Evolutionary conservation across 371 early-diverging fungal species (phyloP), one percentile per base, ranked within the genome.

Genomic region (Mucor plumbeus): DNA sequence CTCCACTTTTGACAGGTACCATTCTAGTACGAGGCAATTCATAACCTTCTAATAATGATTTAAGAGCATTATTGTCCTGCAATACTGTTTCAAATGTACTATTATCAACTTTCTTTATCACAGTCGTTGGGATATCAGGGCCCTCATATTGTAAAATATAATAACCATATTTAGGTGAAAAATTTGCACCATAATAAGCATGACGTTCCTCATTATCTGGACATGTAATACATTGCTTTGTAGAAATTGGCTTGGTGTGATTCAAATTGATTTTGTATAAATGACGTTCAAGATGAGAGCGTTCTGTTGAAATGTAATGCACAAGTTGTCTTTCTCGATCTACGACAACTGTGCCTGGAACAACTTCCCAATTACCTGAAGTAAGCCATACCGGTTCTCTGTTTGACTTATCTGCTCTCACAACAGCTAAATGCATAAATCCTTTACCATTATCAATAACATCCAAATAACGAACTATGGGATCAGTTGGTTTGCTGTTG

Each of bases 61-160:
- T 76, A 0, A 91, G 75, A 0, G 47, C 55, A 5, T 65, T 17
- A 66, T 93, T 93, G 59, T 90, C 80, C 55, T 80, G 78, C n/a
- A 93, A 65, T 4, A 87, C 77, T 0, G 55, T 71, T 63, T 80
- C 84, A 67, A 90, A 89, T 17, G 67, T 69, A 21, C 59, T 54
- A 47, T 89, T 79, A 6, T 66, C 68, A 15, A 79, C 75, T 63
- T 80, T 86, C 64, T 81, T 85, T 10, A 91, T 84, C 4, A 82
- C 84, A 60, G 89, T 88, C 75, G 87, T 93, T 3, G 97, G 97
- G 5, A 95, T 78, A 50, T 87, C 89, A 0, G 98, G 98, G 0
- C 98, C 98, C 9, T 78, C 71, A 64, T 95, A 94, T 17, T 77
- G 75, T 15, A 96, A 76, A 47, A 89, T 63, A 60, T 91, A 94